Percentiles rank a stretch among this genome's conserved stretches.
Evolutionary conservation across 192 early-diverging fungal genomes (phyloP).

Genomic region (Linnemannia schmuckeri): DNA sequence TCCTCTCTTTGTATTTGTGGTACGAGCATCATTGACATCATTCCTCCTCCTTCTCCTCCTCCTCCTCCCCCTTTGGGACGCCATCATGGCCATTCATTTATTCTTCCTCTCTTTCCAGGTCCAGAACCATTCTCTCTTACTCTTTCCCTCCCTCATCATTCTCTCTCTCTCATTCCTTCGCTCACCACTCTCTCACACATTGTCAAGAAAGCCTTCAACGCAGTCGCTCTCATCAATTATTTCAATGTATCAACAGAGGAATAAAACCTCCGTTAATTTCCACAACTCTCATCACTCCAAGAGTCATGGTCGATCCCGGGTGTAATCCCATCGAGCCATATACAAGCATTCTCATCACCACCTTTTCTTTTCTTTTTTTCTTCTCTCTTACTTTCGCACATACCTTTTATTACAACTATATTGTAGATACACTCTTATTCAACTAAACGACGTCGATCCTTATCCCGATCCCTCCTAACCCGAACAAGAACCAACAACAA

Average conservation of each 20-base stretch:
- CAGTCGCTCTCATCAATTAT: not conserved
- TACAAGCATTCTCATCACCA: not conserved
- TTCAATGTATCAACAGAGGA: not conserved
- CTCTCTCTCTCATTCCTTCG: not conserved
- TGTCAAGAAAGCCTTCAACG: too few relatives aligned
- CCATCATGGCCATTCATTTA: too few relatives aligned
- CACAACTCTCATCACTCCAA: not conserved
- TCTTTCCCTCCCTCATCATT: not conserved
- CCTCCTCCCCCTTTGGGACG: too few relatives aligned
- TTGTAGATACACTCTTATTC: too few relatives aligned
- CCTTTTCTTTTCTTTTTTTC: not conserved
- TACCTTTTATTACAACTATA: too few relatives aligned
- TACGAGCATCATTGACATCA: not conserved
- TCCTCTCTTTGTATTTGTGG: not conserved
- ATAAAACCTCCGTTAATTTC: constrained; percentile 3
- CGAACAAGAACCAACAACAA: not conserved
- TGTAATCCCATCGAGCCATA: not conserved
- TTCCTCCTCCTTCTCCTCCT: not conserved
- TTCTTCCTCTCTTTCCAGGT: not conserved
- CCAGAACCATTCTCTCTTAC: not conserved
- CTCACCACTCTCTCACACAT: not conserved
- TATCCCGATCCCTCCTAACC: not conserved
- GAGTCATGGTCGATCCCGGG: not conserved
- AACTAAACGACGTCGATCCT: not conserved
- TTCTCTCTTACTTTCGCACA: not conserved